Conservation (phyloP, 352 stramenopile genomes). For the Phytopythium vexans region DNA sequence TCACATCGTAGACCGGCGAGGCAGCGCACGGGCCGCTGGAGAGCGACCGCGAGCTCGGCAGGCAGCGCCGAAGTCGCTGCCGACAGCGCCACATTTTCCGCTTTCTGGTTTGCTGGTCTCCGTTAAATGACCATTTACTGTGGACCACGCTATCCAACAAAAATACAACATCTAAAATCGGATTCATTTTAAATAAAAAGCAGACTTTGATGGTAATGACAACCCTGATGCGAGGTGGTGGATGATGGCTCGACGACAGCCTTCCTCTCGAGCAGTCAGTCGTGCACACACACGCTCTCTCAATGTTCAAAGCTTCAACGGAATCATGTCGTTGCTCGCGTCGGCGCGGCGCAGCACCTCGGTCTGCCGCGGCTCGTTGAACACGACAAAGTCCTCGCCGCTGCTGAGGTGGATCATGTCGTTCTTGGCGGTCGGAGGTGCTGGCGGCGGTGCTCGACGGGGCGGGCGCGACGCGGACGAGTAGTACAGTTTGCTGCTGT, state of each 20-base stretch:
- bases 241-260: neutral
- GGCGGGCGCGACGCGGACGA: neutral
- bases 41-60: too few relatives aligned
- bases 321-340: constrained; percentile 56
- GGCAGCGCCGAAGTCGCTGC: too few relatives aligned
- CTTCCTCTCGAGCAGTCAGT: constrained; percentile 2
- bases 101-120: too few relatives aligned
- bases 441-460: neutral
- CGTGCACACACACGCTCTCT: neutral
- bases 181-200: too few relatives aligned
- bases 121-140: too few relatives aligned
- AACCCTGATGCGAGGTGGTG: too few relatives aligned
- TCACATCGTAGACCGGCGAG: constrained; percentile 22
- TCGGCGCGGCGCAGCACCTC: constrained; percentile 10
- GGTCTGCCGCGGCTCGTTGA: constrained; percentile 21
- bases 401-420: constrained; percentile 29
- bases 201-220: too few relatives aligned
- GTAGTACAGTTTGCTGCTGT: constrained; percentile 6
- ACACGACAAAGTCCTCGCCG: constrained; percentile 41
- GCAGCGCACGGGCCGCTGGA: too few relatives aligned
- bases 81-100: too few relatives aligned
- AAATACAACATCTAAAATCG: too few relatives aligned
- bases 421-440: constrained; percentile 7
- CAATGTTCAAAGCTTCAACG: constrained; percentile 28
- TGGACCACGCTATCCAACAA: too few relatives aligned